Evolutionary conservation across 2,329 filamentous ascomycete species (phyloP).

Genomic region (Trichoderma semiorbis): DNA sequence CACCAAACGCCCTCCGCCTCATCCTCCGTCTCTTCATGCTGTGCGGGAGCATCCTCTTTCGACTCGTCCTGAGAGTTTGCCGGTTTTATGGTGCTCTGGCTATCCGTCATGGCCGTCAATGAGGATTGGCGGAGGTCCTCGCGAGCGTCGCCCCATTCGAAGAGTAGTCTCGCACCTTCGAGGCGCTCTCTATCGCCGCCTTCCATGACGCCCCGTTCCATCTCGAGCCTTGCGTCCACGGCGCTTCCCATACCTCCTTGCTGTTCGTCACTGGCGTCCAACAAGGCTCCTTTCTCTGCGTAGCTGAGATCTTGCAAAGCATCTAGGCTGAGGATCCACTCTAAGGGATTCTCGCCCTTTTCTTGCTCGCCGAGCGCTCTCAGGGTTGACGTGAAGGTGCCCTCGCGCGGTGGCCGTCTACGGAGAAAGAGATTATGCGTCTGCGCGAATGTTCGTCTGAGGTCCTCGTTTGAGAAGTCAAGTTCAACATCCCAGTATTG

Average conservation of each 20-base stretch:
- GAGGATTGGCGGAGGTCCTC: conserved; percentile 30
- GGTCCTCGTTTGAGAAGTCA: conserved; percentile 64
- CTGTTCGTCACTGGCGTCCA: conserved; percentile 50
- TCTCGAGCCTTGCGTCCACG: conserved; percentile 69
- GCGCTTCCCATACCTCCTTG: conserved; percentile 46
- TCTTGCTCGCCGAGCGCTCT: conserved; percentile 59
- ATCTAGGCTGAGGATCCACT: conserved; percentile 70
- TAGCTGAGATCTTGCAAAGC: conserved; percentile 54
- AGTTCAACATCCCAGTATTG: conserved; percentile 79
- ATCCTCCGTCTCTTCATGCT: conserved; percentile 24
- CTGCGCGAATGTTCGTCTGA: conserved; percentile 58
- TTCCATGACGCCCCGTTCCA: conserved; percentile 50
- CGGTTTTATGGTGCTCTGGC: conserved; percentile 34
- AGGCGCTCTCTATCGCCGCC: conserved; percentile 41
- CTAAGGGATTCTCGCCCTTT: conserved; percentile 49
- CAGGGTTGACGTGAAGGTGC: conserved; percentile 69
- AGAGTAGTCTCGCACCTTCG: conserved; percentile 49
- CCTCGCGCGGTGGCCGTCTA: conserved; percentile 64
- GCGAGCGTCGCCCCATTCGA: conserved; percentile 54
- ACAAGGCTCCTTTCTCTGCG: conserved; percentile 62
- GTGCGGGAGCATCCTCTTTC: not conserved
- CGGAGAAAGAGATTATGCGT: conserved; percentile 74
- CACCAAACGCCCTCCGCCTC: conserved; percentile 44
- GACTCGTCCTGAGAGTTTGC: conserved; percentile 24
- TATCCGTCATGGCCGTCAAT: conserved; percentile 28